These are phyloP conservation scores for Ambrosiella cleistominuta DNA, from an alignment of 2,329 filamentous ascomycete genomes.

Conservation along the genomic window DNA sequence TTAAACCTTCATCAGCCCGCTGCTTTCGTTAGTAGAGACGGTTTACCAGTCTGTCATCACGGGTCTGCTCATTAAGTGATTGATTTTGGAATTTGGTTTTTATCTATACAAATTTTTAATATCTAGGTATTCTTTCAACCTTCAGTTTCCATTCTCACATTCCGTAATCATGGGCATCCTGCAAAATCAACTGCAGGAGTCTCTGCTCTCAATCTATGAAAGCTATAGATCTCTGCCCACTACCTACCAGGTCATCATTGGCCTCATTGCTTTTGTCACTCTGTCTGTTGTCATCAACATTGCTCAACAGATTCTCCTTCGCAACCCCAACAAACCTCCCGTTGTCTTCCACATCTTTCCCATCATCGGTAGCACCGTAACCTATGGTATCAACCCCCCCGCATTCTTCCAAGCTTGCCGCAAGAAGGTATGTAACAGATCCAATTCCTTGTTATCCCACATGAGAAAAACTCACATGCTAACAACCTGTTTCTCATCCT, in stretches of 20 bases:
- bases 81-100: neutral
- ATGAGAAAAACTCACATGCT: neutral
- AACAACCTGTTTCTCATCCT: neutral
- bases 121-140: neutral
- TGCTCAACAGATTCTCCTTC: conserved; percentile 59
- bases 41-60: conserved; percentile 5
- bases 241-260: conserved; percentile 29
- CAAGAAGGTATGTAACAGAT: conserved; percentile 43
- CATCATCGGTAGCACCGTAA: conserved; percentile 75
- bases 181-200: conserved; percentile 28
- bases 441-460: neutral
- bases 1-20: conserved; percentile 1
- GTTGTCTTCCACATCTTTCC: conserved; percentile 70
- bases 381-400: conserved; percentile 88
- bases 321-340: conserved; percentile 65
- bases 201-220: conserved; percentile 27
- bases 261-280: conserved; percentile 27
- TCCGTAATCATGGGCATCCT: conserved; percentile 34
- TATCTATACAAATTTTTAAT: neutral
- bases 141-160: neutral
- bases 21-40: conserved; percentile 4
- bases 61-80: neutral
- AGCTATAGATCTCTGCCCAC: conserved; percentile 31
- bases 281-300: conserved; percentile 61
- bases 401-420: conserved; percentile 64